Conservation (phyloP, 2,329 filamentous ascomycete genomes). For the Apiospora marii region DNA sequence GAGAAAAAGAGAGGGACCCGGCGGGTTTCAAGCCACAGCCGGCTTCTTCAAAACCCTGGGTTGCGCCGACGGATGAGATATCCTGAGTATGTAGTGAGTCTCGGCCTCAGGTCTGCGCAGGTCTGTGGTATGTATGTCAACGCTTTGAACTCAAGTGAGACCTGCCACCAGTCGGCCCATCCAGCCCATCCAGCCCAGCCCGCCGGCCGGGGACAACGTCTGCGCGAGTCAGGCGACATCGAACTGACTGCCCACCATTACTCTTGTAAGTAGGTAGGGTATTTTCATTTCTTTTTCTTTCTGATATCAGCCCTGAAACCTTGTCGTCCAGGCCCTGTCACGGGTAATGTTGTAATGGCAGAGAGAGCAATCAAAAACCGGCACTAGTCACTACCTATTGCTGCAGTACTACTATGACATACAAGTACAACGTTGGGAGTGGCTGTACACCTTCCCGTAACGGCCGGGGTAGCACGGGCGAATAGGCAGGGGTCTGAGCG, state of each 20-base stretch:
- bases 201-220: background rate
- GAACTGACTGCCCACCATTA: background rate
- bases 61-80: too few species aligned
- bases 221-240: background rate
- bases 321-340: background rate
- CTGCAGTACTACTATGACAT: too few species aligned
- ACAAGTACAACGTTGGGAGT: background rate
- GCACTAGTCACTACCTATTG: background rate
- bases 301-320: background rate
- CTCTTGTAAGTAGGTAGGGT: too few species aligned
- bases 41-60: background rate
- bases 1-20: background rate
- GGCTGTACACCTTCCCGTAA: constrained; percentile 11
- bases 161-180: too few species aligned
- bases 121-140: too few species aligned
- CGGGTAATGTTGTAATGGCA: background rate
- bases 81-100: too few species aligned
- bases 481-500: background rate
- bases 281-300: background rate
- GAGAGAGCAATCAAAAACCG: background rate
- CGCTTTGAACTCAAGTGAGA: background rate
- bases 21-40: background rate
- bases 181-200: background rate
- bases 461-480: background rate
- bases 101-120: too few species aligned